phyloP scores from a whole-genome alignment of 306 rosid genomes.

The Pterocarpus macrocarpus region DNA sequence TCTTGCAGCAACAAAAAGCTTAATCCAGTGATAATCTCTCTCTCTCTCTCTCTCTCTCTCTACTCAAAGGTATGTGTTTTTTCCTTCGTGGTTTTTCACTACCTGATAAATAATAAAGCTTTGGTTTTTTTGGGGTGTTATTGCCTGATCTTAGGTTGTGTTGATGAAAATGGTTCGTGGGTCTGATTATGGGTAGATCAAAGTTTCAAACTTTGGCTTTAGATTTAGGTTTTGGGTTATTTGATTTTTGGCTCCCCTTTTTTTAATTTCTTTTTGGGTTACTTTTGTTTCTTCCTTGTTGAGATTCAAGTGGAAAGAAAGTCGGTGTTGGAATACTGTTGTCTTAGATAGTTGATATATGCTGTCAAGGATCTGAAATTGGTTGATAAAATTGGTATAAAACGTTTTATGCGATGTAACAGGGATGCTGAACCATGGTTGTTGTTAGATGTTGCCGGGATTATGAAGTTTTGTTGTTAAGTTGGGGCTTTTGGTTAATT shows the following conservation, averaged over 20 bases:
- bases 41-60: neutral
- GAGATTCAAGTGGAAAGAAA: neutral
- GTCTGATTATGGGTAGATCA: slow-evolving; percentile 42
- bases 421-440: slow-evolving; percentile 17
- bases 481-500: neutral
- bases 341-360: slow-evolving; percentile 20
- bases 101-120: neutral
- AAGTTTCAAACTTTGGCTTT: slow-evolving; percentile 47
- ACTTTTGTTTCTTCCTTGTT: neutral
- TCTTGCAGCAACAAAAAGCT: slow-evolving; percentile 5
- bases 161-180: slow-evolving; percentile 40
- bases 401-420: slow-evolving; percentile 1
- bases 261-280: neutral
- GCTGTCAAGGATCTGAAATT: slow-evolving; percentile 8
- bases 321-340: slow-evolving; percentile 19
- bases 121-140: neutral
- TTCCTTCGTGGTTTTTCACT: slow-evolving; percentile 6
- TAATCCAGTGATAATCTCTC: slow-evolving; percentile 9
- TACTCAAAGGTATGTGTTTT: slow-evolving; percentile 57
- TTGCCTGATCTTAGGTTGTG: slow-evolving; percentile 34
- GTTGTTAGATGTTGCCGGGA: slow-evolving; percentile 20
- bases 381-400: slow-evolving; percentile 6
- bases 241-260: neutral
- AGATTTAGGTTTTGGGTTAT: slow-evolving; percentile 40
- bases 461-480: slow-evolving; percentile 3